Evolutionary conservation across 1,139 yeast species (phyloP).

Genomic region (Saccharomyces hybrid): DNA sequence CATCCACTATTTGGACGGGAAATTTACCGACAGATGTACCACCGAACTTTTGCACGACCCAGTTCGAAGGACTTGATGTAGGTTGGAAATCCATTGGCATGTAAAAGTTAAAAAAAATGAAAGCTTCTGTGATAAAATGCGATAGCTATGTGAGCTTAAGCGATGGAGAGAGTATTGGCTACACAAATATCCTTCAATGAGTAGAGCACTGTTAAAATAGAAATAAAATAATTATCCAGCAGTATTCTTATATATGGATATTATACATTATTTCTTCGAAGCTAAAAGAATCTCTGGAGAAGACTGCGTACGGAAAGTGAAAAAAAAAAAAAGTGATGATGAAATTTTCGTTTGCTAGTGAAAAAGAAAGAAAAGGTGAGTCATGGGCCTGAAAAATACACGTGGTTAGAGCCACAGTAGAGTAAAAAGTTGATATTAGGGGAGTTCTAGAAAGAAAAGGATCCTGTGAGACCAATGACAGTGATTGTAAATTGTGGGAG

Average conservation of each 20-base stretch:
- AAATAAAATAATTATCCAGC: neutral
- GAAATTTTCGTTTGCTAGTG: neutral
- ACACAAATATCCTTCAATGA: neutral
- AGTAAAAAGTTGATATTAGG: neutral
- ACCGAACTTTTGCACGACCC: constrained; percentile 94
- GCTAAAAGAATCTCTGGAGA: neutral
- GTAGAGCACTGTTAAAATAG: neutral
- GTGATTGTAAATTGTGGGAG: neutral
- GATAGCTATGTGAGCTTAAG: neutral
- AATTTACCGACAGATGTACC: constrained; percentile 98
- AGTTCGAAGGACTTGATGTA: constrained; percentile 26
- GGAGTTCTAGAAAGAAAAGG: neutral
- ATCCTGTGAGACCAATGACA: neutral
- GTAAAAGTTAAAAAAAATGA: neutral
- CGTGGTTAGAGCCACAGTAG: neutral
- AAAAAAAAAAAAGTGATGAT: neutral
- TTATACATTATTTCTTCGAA: neutral
- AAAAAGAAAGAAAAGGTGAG: neutral
- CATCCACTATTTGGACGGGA: constrained; percentile 74
- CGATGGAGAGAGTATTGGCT: neutral
- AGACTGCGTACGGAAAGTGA: neutral
- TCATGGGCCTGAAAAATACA: neutral
- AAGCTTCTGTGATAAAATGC: neutral
- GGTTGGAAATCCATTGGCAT: neutral
- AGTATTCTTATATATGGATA: neutral